phyloP scores from a whole-genome alignment of 352 stramenopile genomes.

The Blastocystis sp. region DNA sequence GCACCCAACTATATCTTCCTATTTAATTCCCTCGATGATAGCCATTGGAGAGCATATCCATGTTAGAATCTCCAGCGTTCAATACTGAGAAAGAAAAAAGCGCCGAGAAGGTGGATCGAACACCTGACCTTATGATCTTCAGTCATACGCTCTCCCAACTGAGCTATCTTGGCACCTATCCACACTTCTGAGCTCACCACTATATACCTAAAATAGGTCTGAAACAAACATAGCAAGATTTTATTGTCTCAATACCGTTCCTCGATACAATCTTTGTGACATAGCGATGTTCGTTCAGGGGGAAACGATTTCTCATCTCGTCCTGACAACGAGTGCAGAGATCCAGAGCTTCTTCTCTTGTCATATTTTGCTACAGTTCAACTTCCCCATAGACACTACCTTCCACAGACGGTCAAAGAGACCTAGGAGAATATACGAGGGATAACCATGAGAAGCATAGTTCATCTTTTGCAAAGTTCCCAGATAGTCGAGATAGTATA shows the following conservation, averaged over 20 bases:
- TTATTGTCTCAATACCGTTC: conserved; percentile 48
- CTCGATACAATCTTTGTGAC: conserved; percentile 56
- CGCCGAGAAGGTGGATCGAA: conserved; percentile 59
- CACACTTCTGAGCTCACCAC: neutral
- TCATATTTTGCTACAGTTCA: conserved; percentile 52
- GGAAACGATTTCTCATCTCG: conserved; percentile 47
- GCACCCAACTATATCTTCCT: too few relatives aligned
- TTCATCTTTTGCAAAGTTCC: conserved; percentile 56
- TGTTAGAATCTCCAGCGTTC: too few relatives aligned
- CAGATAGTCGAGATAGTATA: conserved; percentile 59
- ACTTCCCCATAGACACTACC: neutral
- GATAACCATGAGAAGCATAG: conserved; percentile 31
- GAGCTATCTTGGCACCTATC: conserved; percentile 49
- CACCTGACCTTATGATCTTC: conserved; percentile 60
- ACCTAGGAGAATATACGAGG: conserved; percentile 47
- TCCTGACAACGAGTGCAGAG: neutral
- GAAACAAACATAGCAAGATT: conserved; percentile 28
- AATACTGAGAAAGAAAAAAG: conserved; percentile 16
- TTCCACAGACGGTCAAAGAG: conserved; percentile 57
- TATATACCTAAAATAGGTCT: neutral
- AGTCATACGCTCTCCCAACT: conserved; percentile 60
- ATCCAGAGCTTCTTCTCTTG: conserved; percentile 26
- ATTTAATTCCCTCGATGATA: too few relatives aligned
- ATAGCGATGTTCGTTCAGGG: conserved; percentile 50
- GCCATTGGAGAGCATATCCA: too few relatives aligned